Percentiles rank a stretch among this genome's conserved stretches.
Conservation (phyloP, 2,329 filamentous ascomycete genomes). For the Ramularia endophylla region DNA sequence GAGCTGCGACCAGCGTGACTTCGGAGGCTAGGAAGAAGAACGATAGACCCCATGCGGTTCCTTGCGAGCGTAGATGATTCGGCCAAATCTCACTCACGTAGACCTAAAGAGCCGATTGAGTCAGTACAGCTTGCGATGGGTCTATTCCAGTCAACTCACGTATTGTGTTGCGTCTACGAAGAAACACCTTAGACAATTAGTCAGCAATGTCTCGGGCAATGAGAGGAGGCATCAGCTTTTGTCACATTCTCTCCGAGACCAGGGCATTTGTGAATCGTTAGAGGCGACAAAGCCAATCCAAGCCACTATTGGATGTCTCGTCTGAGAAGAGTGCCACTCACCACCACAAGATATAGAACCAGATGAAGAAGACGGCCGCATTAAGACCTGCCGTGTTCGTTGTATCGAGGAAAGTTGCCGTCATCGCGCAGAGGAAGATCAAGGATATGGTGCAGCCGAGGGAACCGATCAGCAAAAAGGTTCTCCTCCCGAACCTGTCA, state of each 20-base stretch:
- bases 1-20: constrained; percentile 31
- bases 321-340: no score
- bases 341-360: constrained; percentile 39
- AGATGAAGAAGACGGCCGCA: constrained; percentile 41
- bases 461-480: constrained; percentile 39
- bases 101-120: constrained; percentile 2
- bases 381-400: constrained; percentile 32
- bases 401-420: constrained; percentile 30
- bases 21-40: constrained; percentile 34
- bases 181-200: no score
- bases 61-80: constrained; percentile 35
- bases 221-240: no score
- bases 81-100: constrained; percentile 42
- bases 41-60: constrained; percentile 34
- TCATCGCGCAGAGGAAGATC: constrained; percentile 38
- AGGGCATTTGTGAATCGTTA: no score
- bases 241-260: no score
- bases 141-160: constrained; percentile 30
- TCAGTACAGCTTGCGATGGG: no score
- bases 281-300: no score
- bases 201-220: no score
- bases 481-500: constrained; percentile 39
- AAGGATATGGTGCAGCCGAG: constrained; percentile 40
- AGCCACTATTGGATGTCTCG: no score
- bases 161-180: constrained; percentile 45